Evolutionary conservation across 768 basidiomycete genomes (phyloP), one percentile per base, ranked within the genome.

Genomic region (Termitomyces heimii): DNA sequence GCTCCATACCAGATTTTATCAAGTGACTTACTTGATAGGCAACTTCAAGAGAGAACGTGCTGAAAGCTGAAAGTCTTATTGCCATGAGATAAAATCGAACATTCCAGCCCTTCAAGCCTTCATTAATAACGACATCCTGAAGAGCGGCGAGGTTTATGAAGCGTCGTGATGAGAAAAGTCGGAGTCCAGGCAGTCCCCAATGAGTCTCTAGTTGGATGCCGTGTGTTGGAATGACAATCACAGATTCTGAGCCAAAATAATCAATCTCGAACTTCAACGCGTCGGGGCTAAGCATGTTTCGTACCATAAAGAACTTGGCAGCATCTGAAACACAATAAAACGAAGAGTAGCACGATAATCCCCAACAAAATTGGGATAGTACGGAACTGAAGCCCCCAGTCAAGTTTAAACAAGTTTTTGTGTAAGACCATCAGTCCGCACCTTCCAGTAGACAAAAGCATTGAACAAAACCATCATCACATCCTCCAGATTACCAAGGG

Each of bases 161-260:
- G 4, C 68, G 80, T 50, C 81, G 77, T 4, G 65, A 73, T 4
- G 70, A 70, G 29, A 66, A 62, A 8, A 80, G 55, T 5, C 71
- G 67, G 37, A 71, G 63, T 14, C 68, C 66, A 10, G 78, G 78
- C 32, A 85, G 66, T 1, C 88, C 90, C 54, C 80, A 74, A 68
- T 82, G 82, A 0, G 83, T 85, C 67, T 92, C 89, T 3, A 92
- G 69, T 64, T 92, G 91, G 42, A 93, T 73, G 12, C 90, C 90
- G 53, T 87, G 82, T 1, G 76, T 72, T 8, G 85, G 84, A 45
- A 91, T 67, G 37, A 87, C 74, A 43, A 90, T 68, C 4, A 92
- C 71, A 20, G 88, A 89, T 71, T 92, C 90, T 92, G 44, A 9
- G 20, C 20, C 35, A 14, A 49, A 12, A 16, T 31, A n/a, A 40